A percentile compares a stretch with the other conserved stretches of the same genome.
phyloP scores from a whole-genome alignment of 2,329 filamentous ascomycete genomes.

The Pseudogymnoascus verrucosus region DNA sequence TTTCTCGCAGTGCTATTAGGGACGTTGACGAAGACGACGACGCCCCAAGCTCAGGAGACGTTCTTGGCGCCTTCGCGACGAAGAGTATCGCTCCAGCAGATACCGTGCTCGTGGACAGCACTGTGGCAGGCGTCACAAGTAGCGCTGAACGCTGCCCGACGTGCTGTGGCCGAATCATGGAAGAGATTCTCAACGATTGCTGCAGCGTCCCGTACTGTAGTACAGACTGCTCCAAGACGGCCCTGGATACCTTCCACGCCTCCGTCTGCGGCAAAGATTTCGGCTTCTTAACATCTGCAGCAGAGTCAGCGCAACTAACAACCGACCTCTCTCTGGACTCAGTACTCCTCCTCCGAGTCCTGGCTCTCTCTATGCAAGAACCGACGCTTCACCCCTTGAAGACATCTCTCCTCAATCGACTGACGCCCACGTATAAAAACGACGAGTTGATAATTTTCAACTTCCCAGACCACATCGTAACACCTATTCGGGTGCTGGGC shows the following conservation, averaged over 20 bases:
- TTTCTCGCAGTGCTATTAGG: conserved; percentile 20
- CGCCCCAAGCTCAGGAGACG: conserved; percentile 18
- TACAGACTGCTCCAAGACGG: conserved; percentile 20
- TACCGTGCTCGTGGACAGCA: conserved; percentile 18
- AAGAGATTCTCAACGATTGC: conserved; percentile 16
- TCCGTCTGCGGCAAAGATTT: conserved; percentile 26
- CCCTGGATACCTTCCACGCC: conserved; percentile 22
- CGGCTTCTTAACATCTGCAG: conserved; percentile 20
- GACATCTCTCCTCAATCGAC: conserved; percentile 23
- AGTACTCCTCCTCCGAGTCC: conserved; percentile 24
- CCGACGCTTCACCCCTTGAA: conserved; percentile 21
- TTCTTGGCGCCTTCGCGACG: conserved; percentile 20
- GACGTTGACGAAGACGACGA: conserved; percentile 11
- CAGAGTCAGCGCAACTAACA: conserved; percentile 14
- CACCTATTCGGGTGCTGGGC: conserved; percentile 24
- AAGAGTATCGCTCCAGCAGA: conserved; percentile 17
- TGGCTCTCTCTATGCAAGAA: conserved; percentile 23
- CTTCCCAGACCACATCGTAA: conserved; percentile 23
- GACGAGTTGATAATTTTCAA: conserved; percentile 26
- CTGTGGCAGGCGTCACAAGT: conserved; percentile 15
- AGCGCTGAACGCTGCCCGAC: conserved; percentile 17
- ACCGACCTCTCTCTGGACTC: conserved; percentile 22
- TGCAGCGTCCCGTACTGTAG: conserved; percentile 25
- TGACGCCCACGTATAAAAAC: conserved; percentile 24
- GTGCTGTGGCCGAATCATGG: conserved; percentile 21